A percentile compares a stretch with the other conserved stretches of the same genome.
Evolutionary conservation across 2,329 filamentous ascomycete genomes (phyloP).

Genomic region (Parasarocladium wereldwijsianum): DNA sequence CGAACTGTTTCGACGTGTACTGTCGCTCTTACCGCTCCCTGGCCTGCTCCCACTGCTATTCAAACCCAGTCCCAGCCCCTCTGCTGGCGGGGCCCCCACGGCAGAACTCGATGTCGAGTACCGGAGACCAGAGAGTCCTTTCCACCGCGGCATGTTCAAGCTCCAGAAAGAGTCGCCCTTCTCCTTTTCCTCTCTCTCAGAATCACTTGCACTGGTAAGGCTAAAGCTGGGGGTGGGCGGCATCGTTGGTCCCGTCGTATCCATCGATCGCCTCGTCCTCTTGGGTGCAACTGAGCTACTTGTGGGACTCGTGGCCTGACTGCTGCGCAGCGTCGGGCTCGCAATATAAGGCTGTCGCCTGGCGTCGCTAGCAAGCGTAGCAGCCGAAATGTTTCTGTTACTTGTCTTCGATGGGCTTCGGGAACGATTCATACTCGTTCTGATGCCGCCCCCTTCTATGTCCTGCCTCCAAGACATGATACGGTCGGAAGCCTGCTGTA

Average conservation of each 20-base stretch:
- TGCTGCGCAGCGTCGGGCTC: constrained; percentile 9
- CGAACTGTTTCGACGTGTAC: constrained; percentile 15
- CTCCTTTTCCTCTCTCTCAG: constrained; percentile 21
- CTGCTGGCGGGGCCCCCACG: constrained; percentile 5
- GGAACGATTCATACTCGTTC: constrained; percentile 22
- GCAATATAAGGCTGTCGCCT: constrained; percentile 26
- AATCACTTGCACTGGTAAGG: constrained; percentile 21
- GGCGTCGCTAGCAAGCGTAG: constrained; percentile 29
- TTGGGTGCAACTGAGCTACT: constrained; percentile 14
- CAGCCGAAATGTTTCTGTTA: constrained; percentile 26
- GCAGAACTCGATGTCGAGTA: constrained; percentile 12
- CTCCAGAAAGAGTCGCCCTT: constrained; percentile 41
- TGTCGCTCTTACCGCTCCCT: constrained; percentile 13
- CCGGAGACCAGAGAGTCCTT: constrained; percentile 21
- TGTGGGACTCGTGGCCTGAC: constrained; percentile 22
- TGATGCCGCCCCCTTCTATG: constrained; percentile 28
- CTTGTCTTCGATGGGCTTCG: constrained; percentile 30
- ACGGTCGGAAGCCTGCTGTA: constrained; percentile 43
- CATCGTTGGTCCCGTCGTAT: constrained; percentile 14
- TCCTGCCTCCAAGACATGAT: constrained; percentile 80
- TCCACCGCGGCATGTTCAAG: constrained; percentile 31
- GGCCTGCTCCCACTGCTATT: not conserved
- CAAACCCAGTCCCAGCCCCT: constrained; percentile 3
- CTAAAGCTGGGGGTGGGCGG: constrained; percentile 43
- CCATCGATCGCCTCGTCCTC: constrained; percentile 11